Base-by-base conservation (phyloP, 164 flowering plant species). In the Berberis thunbergii region DNA sequence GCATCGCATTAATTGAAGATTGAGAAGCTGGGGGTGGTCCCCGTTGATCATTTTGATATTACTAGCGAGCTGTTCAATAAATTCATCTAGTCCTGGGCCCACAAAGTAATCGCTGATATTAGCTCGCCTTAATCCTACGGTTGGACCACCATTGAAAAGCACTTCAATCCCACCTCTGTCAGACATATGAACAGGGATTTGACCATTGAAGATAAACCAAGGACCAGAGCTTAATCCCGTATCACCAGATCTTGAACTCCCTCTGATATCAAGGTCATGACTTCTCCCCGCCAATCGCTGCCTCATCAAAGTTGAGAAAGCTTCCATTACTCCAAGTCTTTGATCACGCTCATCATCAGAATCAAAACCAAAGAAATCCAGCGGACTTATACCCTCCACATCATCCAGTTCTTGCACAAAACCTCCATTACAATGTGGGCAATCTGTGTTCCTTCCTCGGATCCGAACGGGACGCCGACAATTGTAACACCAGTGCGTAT, bases 21-120 rank as follows among this genome's bases (percentile, higher is more conserved):
- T 77, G 77, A 10, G 96, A 44, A 3, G 98, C 96, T 38, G 96
- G 95, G 11, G 96, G 86, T 53, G 96, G 89, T 4, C 88, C 96
- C 4, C 78, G 72, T 7, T 73, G 70, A 56, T 81, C 87, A 70
- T 73, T 76, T 7, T 73, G 70, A 56, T 81, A 70, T 73, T 76
- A 54, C 57, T 63, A 8, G 87, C 70, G 44, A 89, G 80, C 71
- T 82, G 88, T 57, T 91, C 92, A 12, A 89, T 77, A 67, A 89
- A 73, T 72, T 87, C 94, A 63, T 91, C 95, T 13, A 89, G 74
- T 67, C 94, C 96, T 26, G 95, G 89, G 26, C 96, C 95, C 46
- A 92, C 69, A 68, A 87, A 86, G 66, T 82, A 87, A 69, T 92
- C 89, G 42, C 86, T 84, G 49, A 74, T 79, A 68, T 79, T 81